Percentiles rank a stretch among this genome's conserved stretches.
These are phyloP conservation scores for Eimeria sp. DNA, from an alignment of 169 alveolate species.

Conservation along the genomic window DNA sequence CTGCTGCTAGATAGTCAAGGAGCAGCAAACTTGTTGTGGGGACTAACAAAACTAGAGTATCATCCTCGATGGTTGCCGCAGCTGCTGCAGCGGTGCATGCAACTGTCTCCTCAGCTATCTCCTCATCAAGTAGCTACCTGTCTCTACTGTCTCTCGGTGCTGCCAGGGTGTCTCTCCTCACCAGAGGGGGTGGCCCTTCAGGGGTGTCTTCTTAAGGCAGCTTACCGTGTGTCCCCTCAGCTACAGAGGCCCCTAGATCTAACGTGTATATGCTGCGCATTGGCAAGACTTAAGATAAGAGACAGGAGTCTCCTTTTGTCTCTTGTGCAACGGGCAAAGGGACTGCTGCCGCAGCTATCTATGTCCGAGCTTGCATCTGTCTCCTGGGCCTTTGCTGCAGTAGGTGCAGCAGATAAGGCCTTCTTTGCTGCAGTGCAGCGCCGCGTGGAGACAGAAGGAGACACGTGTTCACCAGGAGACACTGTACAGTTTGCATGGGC, in stretches of 20 bases:
- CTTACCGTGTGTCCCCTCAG: conserved; percentile 24
- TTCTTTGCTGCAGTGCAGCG: conserved; percentile 50
- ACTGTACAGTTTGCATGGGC: conserved; percentile 80
- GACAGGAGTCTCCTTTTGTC: neutral
- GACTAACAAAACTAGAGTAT: conserved; percentile 37
- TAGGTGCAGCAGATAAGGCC: conserved; percentile 42
- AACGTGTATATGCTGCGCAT: conserved; percentile 66
- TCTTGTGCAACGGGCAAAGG: conserved; percentile 4
- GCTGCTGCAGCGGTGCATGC: conserved; percentile 60
- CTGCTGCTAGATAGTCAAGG: conserved; percentile 62
- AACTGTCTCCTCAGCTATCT: conserved; percentile 26
- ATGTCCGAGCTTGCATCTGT: conserved; percentile 78
- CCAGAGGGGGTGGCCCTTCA: conserved; percentile 56
- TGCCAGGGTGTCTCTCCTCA: conserved; percentile 6
- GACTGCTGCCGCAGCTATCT: conserved; percentile 57
- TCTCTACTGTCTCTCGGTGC: conserved; percentile 51
- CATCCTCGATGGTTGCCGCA: conserved; percentile 81
- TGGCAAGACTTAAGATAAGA: conserved; percentile 44
- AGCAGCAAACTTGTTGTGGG: conserved; percentile 73
- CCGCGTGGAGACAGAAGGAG: conserved; percentile 52
- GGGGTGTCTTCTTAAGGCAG: conserved; percentile 60
- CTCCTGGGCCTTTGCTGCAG: conserved; percentile 80
- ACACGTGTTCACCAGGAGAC: conserved; percentile 58
- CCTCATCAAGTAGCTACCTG: conserved; percentile 68
- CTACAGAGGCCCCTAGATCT: conserved; percentile 46